phyloP scores from a whole-genome alignment of 2,329 filamentous ascomycete species.

The Penicillium verrucosum region DNA sequence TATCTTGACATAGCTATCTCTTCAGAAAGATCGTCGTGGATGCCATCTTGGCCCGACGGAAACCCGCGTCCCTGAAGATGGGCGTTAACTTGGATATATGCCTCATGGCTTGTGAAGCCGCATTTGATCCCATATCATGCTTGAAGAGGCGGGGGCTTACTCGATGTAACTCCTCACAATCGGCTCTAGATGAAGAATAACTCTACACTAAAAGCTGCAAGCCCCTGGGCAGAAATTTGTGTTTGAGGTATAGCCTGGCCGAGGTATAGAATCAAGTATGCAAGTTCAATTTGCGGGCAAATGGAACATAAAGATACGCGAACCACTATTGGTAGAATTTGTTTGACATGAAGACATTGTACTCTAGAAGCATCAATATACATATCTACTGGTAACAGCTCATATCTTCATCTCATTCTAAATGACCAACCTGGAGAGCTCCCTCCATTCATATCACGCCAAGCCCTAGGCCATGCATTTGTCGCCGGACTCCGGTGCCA shows the following conservation, averaged over 20 bases:
- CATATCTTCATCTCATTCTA: background rate
- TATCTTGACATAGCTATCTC: background rate
- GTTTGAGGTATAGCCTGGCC: background rate
- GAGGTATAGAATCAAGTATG: background rate
- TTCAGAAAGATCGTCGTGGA: background rate
- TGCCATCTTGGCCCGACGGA: conserved; percentile 26
- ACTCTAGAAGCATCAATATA: too few species aligned
- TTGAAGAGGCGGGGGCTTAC: background rate
- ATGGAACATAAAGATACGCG: too few species aligned
- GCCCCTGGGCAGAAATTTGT: too few species aligned
- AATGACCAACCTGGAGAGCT: background rate
- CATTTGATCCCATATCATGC: background rate
- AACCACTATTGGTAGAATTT: background rate
- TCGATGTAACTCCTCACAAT: conserved; percentile 5
- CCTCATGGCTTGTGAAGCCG: background rate
- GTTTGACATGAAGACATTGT: background rate
- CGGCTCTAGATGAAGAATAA: background rate
- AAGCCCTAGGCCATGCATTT: conserved; percentile 12
- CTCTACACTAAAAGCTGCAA: background rate
- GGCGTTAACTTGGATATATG: background rate
- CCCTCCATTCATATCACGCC: conserved; percentile 2
- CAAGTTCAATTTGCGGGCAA: too few species aligned
- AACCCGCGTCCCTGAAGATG: conserved; percentile 10
- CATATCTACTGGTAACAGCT: background rate
- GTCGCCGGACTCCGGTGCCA: conserved; percentile 21